Evolutionary conservation across 495 filamentous ascomycete genomes (phyloP), one percentile per base, ranked within the genome.

Genomic region (Daldinia bambusicola): DNA sequence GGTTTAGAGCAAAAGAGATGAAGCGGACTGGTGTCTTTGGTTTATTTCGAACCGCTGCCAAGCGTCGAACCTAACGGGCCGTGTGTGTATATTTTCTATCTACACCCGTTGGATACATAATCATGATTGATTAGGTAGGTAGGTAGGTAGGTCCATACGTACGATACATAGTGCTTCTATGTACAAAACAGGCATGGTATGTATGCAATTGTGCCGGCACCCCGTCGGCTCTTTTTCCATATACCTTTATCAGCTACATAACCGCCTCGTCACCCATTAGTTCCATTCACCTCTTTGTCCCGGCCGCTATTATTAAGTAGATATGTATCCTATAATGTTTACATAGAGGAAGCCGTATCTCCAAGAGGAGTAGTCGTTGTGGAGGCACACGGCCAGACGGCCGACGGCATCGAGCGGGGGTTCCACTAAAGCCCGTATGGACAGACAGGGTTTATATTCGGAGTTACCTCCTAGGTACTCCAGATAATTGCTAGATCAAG

Each of bases 1-100:
- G 6, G 50, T 53, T 31, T 53, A 53, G 41, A 41, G 34, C 41
- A 26, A 69, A 3, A 18, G 18, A 40, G 40, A 41, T 57, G 52
- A 56, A 41, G 55, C 10, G 9, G 30, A 61, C 20, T 34, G 26
- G 30, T 36, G 50, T 45, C 43, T 36, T 48, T 59, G 63, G 63
- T 67, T 71, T 57, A 72, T 43, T 55, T 61, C 61, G 55, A 51
- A 61, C 56, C 4, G 14, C 30, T 16, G 58, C 66, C 58, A 68
- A 61, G 38, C 45, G 36, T 52, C 30, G 6, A 51, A 41, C 30
- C 30, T 51, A 57, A 37, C 64, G 57, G 57, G 22, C 56, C 56
- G 57, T 55, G 55, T 14, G 13, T 43, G 16, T 26, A 26, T 26
- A 26, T 26, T 26, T 31, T 32, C 30, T 32, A 32, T 32, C 30